Conservation (phyloP, 2,329 filamentous ascomycete genomes). For the Colletotrichum sp. region DNA sequence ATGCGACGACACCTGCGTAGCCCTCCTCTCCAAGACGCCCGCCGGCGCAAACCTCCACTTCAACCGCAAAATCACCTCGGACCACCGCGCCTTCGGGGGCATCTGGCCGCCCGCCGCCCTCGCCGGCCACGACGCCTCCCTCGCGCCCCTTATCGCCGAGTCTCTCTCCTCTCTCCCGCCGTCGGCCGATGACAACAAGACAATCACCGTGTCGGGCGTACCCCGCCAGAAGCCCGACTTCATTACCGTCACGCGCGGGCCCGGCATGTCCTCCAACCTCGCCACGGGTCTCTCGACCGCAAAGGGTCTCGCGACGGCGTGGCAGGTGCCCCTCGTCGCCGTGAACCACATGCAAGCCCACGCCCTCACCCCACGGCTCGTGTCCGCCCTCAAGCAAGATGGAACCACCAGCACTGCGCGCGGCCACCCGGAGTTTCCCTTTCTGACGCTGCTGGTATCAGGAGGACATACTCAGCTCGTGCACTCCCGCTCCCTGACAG, state of each 20-base stretch:
- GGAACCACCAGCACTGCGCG: background rate
- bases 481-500: conserved; percentile 69
- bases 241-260: conserved; percentile 87
- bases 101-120: conserved; percentile 82
- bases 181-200: conserved; percentile 13
- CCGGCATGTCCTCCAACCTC: conserved; percentile 84
- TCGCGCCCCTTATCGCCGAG: conserved; percentile 71
- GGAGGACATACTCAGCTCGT: conserved; percentile 92
- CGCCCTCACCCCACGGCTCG: conserved; percentile 84
- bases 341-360: conserved; percentile 99
- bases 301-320: conserved; percentile 85
- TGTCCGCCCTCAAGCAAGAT: conserved; percentile 59
- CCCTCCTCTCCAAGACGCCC: conserved; percentile 69
- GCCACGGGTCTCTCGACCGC: conserved; percentile 80
- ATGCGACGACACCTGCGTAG: conserved; percentile 93
- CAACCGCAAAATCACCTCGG: conserved; percentile 81
- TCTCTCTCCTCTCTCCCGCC: conserved; percentile 62
- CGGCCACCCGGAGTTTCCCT: conserved; percentile 71
- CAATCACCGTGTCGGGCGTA: conserved; percentile 6
- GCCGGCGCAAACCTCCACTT: conserved; percentile 68
- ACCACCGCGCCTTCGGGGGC: conserved; percentile 76
- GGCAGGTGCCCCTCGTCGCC: conserved; percentile 81
- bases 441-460: conserved; percentile 86
- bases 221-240: conserved; percentile 70
- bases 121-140: conserved; percentile 73